phyloP scores from a whole-genome alignment of 208 protist species.

The Leishmania guyanensis region DNA sequence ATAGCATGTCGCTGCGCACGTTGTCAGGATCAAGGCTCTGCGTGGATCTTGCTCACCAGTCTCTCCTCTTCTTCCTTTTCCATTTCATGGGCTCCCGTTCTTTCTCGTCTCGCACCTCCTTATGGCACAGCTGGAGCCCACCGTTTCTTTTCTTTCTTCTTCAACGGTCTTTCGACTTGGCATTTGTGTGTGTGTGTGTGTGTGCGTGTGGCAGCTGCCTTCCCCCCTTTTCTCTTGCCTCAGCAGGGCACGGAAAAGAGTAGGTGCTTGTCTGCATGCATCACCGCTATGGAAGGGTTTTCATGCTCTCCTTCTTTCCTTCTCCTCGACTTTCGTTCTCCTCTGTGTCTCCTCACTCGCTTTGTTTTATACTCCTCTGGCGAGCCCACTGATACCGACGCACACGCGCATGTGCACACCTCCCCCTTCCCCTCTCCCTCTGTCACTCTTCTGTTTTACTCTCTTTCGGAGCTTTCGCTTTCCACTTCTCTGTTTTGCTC shows the following conservation, averaged over 20 bases:
- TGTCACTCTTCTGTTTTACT: slow-evolving; percentile 1
- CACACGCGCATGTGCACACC: background rate
- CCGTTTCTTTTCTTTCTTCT: background rate
- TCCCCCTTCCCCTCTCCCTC: background rate
- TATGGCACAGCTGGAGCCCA: background rate
- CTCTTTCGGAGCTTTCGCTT: too few relatives aligned
- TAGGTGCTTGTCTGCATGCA: background rate
- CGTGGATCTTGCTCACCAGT: background rate
- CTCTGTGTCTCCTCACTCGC: background rate
- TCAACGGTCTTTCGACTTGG: background rate
- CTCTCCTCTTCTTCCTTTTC: background rate
- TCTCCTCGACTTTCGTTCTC: background rate
- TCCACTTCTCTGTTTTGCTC: background rate
- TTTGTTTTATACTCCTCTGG: background rate
- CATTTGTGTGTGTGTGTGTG: background rate
- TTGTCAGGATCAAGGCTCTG: background rate
- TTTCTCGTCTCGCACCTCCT: background rate
- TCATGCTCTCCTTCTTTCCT: background rate
- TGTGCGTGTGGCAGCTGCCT: too few relatives aligned
- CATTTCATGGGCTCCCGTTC: background rate
- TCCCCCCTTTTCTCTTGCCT: too few relatives aligned
- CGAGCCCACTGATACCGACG: background rate
- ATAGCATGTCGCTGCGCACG: background rate
- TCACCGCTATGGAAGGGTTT: background rate
- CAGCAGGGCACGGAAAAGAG: background rate